Evolutionary conservation across 495 filamentous ascomycete species (phyloP), one percentile per base, ranked within the genome.

Genomic region (Halenospora varia): DNA sequence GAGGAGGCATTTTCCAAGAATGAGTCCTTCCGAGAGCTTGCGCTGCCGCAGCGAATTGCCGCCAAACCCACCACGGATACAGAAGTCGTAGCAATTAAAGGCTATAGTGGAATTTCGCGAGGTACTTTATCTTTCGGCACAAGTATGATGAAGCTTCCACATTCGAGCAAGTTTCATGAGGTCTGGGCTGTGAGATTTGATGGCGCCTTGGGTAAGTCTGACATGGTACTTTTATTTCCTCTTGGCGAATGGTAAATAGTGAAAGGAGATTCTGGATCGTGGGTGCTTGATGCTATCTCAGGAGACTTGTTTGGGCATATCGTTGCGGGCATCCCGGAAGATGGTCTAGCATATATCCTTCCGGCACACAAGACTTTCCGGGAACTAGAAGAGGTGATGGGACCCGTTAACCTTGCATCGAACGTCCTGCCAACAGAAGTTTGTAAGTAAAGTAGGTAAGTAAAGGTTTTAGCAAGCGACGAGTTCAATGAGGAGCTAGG

Each of bases 231-330:
- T 17, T 17, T 46, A 4, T 6, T 17, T 44, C n/a, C 15, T 8
- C 10, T 55, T 48, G 6, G 2, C 18, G 25, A n/a, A 48, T 13
- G 18, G 10, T 18, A 46, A 13, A 24, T 18, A 29, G 53, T n/a
- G 15, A 22, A 55, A 29, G 55, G 55, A 3, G 55, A 57, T 22
- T 57, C 55, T 10, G 47, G 55, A 2, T 42, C 26, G 8, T 57
- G 55, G 55, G 55, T 57, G 10, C 15, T 51, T 11, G 55, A 57
- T 51, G 2, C 1, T 24, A 19, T 25, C 2, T 51, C n/a, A 15
- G 47, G 47, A 3, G 55, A 44, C 24, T 19, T 59, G 9, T 59
- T 53, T 48, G 56, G 56, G 2, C 48, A 53, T 24, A 18, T 59
- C 9, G 47, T 53, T 11, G 50, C 49, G 22, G 56, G 56, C 11